Percentiles rank a stretch among this genome's conserved stretches.
These are phyloP conservation scores for Apiotrichum veenhuisii DNA, from an alignment of 1,284 basidiomycete genomes.

Conservation along the genomic window DNA sequence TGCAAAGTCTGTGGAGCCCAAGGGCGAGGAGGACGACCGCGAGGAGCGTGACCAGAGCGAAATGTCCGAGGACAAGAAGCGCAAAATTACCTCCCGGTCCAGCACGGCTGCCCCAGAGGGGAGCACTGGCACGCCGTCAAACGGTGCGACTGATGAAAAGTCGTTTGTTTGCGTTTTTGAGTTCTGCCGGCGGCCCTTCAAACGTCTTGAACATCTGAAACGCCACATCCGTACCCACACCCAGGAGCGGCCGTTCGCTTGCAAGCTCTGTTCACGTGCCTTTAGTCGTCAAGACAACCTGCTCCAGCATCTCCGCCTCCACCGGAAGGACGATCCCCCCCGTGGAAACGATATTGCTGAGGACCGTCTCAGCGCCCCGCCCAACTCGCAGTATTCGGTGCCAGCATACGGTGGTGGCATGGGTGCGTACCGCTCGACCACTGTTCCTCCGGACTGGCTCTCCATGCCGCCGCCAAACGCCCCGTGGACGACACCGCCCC, in stretches of 20 bases:
- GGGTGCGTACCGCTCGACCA: conserved; percentile 20
- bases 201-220: conserved; percentile 82
- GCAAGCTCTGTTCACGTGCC: conserved; percentile 66
- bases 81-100: conserved; percentile 6
- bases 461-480: conserved; percentile 20
- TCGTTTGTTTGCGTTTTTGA: conserved; percentile 24
- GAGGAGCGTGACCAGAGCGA: conserved; percentile 7
- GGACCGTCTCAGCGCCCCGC: conserved; percentile 19
- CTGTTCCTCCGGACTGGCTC: conserved; percentile 24
- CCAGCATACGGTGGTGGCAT: conserved; percentile 1
- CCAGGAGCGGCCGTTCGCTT: conserved; percentile 74
- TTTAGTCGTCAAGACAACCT: conserved; percentile 84
- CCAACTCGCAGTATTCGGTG: conserved; percentile 10
- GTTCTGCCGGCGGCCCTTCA: conserved; percentile 72
- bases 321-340: conserved; percentile 50
- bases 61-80: conserved; percentile 9
- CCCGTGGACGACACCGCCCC: conserved; percentile 7
- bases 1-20: conserved; percentile 15
- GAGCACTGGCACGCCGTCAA: conserved; percentile 4
- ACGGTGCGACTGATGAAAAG: conserved; percentile 21
- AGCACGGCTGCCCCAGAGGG: conserved; percentile 10
- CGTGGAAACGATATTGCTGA: conserved; percentile 15
- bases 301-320: conserved; percentile 74
- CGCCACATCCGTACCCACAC: conserved; percentile 85
- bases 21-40: conserved; percentile 11